Conservation (phyloP, 2,329 filamentous ascomycete genomes). For the Hypoxylon sp. region DNA sequence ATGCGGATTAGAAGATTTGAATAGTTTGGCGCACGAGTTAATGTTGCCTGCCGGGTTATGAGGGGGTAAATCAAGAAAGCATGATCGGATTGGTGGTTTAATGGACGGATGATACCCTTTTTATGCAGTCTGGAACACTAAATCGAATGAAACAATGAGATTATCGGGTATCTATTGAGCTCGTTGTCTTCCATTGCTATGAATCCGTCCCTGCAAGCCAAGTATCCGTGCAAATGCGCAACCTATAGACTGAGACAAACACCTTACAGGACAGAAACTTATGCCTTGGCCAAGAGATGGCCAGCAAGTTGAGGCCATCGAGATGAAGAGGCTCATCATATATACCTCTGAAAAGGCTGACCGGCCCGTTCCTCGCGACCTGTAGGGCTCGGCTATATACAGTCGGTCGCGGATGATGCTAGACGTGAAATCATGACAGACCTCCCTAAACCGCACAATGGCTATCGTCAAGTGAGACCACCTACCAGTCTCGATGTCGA, state of each 20-base stretch:
- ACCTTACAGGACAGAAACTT: not conserved
- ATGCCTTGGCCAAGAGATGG: not conserved
- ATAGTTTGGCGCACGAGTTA: not conserved
- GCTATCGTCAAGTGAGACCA: slow-evolving; percentile 9
- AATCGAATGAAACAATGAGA: not conserved
- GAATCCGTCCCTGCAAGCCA: not conserved
- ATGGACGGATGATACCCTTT: slow-evolving; percentile 28
- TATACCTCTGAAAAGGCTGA: slow-evolving; percentile 10
- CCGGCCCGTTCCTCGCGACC: slow-evolving; percentile 18
- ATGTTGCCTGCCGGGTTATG: not conserved
- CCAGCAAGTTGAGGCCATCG: not conserved
- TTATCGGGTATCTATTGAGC: slow-evolving; percentile 13
- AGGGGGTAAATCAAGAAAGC: not conserved
- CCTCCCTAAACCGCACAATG: slow-evolving; percentile 7
- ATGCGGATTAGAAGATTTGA: not conserved
- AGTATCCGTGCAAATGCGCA: not conserved
- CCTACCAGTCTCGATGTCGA: slow-evolving; percentile 18
- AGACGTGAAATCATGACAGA: slow-evolving; percentile 33
- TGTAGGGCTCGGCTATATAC: slow-evolving; percentile 31
- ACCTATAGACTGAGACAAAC: not conserved
- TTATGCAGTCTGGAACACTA: not conserved
- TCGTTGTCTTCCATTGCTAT: slow-evolving; percentile 1
- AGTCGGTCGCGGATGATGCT: slow-evolving; percentile 24
- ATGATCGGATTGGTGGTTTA: not conserved
- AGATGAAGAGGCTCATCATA: slow-evolving; percentile 15